Conservation (phyloP, 2,329 filamentous ascomycete genomes). For the Orbilia brochopaga region DNA sequence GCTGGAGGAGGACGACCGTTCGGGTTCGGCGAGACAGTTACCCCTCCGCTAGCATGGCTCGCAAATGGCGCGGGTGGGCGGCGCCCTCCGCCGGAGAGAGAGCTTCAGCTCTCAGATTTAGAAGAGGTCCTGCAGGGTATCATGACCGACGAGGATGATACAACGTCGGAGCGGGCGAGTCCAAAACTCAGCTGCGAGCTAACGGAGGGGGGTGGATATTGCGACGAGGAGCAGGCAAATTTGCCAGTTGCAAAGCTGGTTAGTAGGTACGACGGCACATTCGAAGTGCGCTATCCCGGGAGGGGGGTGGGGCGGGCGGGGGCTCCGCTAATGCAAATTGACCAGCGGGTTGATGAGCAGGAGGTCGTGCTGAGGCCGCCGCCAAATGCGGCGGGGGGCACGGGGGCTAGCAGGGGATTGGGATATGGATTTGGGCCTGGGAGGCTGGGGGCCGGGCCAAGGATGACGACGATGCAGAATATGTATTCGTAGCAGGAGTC, state of each 20-base stretch:
- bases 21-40: too few relatives aligned
- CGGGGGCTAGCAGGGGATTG: not conserved
- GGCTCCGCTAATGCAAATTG: not conserved
- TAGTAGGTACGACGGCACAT: not conserved
- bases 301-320: not conserved
- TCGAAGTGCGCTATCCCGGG: conserved; percentile 35
- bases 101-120: conserved; percentile 18
- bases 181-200: conserved; percentile 40
- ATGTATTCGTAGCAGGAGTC: not conserved
- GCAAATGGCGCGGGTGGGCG: not conserved
- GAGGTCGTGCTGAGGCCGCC: not conserved
- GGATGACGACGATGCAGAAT: conserved; percentile 10
- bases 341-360: not conserved
- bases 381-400: too few relatives aligned
- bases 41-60: too few relatives aligned
- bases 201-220: conserved; percentile 17
- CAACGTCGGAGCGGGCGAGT: not conserved
- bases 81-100: conserved; percentile 8
- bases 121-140: conserved; percentile 23
- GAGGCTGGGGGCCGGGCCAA: conserved; percentile 2
- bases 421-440: conserved; percentile 7
- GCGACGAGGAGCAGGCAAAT: not conserved
- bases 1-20: too few relatives aligned
- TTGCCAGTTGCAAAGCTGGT: conserved; percentile 15
- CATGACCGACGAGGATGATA: not conserved